phyloP scores from a whole-genome alignment of 2,329 filamentous ascomycete genomes.

The Apiospora arundinis region DNA sequence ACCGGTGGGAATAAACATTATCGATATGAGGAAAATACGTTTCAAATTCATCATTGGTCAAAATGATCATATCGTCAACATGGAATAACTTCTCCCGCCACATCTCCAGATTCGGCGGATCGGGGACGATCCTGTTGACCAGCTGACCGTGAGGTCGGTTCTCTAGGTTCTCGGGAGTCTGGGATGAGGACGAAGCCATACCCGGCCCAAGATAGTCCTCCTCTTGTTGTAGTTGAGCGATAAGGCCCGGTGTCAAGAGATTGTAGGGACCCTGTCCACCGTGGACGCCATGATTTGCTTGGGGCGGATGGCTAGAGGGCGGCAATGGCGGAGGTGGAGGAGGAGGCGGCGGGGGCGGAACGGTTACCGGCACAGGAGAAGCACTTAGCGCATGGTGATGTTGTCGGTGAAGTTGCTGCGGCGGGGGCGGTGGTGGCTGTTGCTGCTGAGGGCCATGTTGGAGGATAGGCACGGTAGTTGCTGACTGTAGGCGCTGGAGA shows the following conservation, averaged over 20 bases:
- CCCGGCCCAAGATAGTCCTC: conserved; percentile 42
- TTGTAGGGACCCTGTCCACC: conserved; percentile 47
- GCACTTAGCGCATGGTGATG: conserved; percentile 28
- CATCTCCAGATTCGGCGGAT: conserved; percentile 70
- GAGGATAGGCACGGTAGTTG: conserved; percentile 40
- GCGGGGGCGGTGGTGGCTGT: conserved; percentile 31
- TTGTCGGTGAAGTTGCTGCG: conserved; percentile 4
- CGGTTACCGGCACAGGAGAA: conserved; percentile 27
- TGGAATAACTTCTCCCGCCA: conserved; percentile 79
- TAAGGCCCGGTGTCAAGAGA: conserved; percentile 48
- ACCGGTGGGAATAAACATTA: conserved; percentile 85
- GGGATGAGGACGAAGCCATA: conserved; percentile 29
- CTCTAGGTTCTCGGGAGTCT: conserved; percentile 41
- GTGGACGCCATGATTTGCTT: conserved; percentile 10
- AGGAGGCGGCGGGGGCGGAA: conserved; percentile 32
- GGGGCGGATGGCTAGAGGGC: conserved; percentile 37
- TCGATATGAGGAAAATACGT: conserved; percentile 85
- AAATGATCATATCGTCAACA: conserved; percentile 73
- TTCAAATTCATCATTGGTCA: conserved; percentile 80
- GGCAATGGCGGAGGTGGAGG: conserved; percentile 44
- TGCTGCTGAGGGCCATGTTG: conserved; percentile 36
- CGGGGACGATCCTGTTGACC: conserved; percentile 62
- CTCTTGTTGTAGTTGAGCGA: conserved; percentile 43
- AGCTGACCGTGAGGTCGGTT: conserved; percentile 58
- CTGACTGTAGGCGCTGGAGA: conserved; percentile 43